Conservation (phyloP, 192 early-diverging fungal species). For the Bifiguratus adelaidae region DNA sequence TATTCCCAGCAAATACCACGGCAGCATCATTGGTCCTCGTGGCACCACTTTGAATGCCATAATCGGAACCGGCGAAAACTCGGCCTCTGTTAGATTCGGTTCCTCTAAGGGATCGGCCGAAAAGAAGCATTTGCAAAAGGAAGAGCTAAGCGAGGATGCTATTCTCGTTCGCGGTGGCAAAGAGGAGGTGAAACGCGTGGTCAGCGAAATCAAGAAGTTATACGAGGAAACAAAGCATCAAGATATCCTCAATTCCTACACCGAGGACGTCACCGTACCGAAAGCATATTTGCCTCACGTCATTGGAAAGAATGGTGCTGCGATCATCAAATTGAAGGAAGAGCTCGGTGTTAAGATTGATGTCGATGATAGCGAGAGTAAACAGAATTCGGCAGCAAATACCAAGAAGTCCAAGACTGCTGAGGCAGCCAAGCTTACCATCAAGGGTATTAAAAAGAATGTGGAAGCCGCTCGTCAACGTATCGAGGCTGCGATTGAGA, state of each 20-base stretch:
- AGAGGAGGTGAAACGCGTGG: constrained; percentile 64
- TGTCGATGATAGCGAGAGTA: constrained; percentile 28
- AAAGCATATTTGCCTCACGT: constrained; percentile 54
- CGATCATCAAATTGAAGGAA: constrained; percentile 68
- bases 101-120: constrained; percentile 22
- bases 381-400: constrained; percentile 8
- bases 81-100: constrained; percentile 67
- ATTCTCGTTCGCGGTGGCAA: constrained; percentile 74
- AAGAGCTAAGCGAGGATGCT: constrained; percentile 43
- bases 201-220: constrained; percentile 51
- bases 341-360: constrained; percentile 68
- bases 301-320: constrained; percentile 85
- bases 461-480: constrained; percentile 62
- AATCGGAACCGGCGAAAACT: constrained; percentile 42
- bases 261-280: constrained; percentile 62
- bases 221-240: constrained; percentile 59
- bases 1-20: constrained; percentile 71
- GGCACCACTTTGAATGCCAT: constrained; percentile 67
- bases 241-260: constrained; percentile 61
- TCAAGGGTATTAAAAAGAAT: constrained; percentile 71
- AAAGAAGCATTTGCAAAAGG: constrained; percentile 27
- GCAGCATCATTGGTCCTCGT: constrained; percentile 62
- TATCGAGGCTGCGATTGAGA: constrained; percentile 53
- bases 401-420: constrained; percentile 18
- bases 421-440: constrained; percentile 48